Conservation (phyloP, 768 basidiomycete genomes). For the Lactifluus hygrophoroides region DNA sequence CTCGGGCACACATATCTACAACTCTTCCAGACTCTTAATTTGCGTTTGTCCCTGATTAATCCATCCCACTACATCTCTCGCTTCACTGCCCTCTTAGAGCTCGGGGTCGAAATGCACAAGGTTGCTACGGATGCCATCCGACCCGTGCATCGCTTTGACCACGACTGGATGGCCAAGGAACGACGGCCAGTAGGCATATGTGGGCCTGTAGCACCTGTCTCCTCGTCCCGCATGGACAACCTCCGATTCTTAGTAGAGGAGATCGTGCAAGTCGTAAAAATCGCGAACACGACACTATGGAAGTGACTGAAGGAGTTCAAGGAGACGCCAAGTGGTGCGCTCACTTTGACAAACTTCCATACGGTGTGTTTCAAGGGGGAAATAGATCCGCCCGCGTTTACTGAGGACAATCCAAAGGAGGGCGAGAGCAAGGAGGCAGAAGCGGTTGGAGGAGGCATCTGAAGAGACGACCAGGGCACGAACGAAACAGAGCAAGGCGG, state of each 20-base stretch:
- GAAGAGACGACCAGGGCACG: constrained; percentile 25
- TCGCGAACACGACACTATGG: constrained; percentile 89
- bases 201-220: too few relatives aligned
- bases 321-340: constrained; percentile 71
- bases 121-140: constrained; percentile 92
- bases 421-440: constrained; percentile 42
- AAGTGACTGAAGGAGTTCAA: constrained; percentile 95
- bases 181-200: too few relatives aligned
- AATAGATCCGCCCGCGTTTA: constrained; percentile 87
- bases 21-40: constrained; percentile 78
- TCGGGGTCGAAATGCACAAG: constrained; percentile 87
- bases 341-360: constrained; percentile 86
- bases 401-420: constrained; percentile 64
- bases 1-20: constrained; percentile 95
- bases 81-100: constrained; percentile 90
- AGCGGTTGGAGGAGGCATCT: constrained; percentile 25
- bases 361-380: constrained; percentile 87
- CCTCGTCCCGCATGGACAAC: too few relatives aligned
- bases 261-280: constrained; percentile 98
- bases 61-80: constrained; percentile 96
- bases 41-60: constrained; percentile 83
- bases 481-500: constrained; percentile 28
- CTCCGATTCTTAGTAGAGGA: too few relatives aligned
- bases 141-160: constrained; percentile 86
- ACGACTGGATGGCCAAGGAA: constrained; percentile 97